These are phyloP conservation scores for Phytophthora rubi DNA, from an alignment of 352 stramenopile species.

Conservation along the genomic window DNA sequence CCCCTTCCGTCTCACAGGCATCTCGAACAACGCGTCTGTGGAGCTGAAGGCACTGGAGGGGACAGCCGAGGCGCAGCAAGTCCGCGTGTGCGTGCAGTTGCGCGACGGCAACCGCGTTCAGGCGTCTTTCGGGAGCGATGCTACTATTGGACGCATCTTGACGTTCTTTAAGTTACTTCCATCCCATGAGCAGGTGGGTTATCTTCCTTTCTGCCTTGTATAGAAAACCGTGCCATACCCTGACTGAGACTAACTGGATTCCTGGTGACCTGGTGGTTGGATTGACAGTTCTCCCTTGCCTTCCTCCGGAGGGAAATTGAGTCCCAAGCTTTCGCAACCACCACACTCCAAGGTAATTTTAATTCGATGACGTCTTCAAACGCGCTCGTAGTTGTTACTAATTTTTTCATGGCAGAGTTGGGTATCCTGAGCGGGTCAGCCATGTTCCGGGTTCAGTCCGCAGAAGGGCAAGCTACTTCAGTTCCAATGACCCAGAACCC, in stretches of 20 bases:
- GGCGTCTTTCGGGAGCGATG: constrained; percentile 59
- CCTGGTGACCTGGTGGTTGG: background rate
- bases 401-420: constrained; percentile 51
- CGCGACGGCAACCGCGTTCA: constrained; percentile 80
- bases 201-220: background rate
- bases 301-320: constrained; percentile 82
- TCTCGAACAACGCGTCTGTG: constrained; percentile 84
- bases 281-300: constrained; percentile 70
- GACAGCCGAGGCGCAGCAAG: constrained; percentile 46
- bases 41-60: constrained; percentile 60
- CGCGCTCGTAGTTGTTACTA: background rate
- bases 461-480: constrained; percentile 9
- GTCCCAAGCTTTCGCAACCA: constrained; percentile 53
- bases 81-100: constrained; percentile 86
- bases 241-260: constrained; percentile 12
- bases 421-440: constrained; percentile 82
- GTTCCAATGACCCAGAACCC: constrained; percentile 4
- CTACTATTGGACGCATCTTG: constrained; percentile 67
- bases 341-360: constrained; percentile 67
- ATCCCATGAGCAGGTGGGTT: constrained; percentile 38
- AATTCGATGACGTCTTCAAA: background rate
- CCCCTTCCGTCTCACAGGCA: constrained; percentile 84
- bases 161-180: constrained; percentile 61
- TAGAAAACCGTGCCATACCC: background rate
- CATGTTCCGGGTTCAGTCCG: constrained; percentile 79